Conservation (phyloP, 805 yeast genomes). For the Lachancea sp. region DNA sequence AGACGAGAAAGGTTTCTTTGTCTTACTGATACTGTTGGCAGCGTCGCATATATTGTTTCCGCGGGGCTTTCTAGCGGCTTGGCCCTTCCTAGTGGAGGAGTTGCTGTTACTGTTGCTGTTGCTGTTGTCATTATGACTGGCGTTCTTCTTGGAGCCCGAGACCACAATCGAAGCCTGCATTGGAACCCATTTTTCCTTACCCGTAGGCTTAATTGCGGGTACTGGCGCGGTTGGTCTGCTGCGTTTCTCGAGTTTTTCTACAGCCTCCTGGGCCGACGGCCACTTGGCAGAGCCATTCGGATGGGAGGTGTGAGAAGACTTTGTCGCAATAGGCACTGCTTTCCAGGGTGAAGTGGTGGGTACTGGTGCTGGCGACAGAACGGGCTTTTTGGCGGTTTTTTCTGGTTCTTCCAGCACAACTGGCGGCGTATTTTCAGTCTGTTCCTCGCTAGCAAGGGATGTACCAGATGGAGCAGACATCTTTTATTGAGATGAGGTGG, state of each 20-base stretch:
- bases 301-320: slow-evolving; percentile 18
- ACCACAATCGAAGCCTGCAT: slow-evolving; percentile 51
- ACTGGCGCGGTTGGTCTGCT: slow-evolving; percentile 2
- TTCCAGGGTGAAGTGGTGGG: slow-evolving; percentile 34
- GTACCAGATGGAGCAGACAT: too few relatives aligned
- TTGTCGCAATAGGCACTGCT: slow-evolving; percentile 12
- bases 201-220: slow-evolving; percentile 25
- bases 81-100: slow-evolving; percentile 3
- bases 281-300: slow-evolving; percentile 25
- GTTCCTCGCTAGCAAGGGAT: too few relatives aligned
- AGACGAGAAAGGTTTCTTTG: not conserved
- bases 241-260: slow-evolving; percentile 12
- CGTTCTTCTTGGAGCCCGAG: slow-evolving; percentile 19
- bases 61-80: slow-evolving; percentile 7
- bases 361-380: slow-evolving; percentile 32
- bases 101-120: slow-evolving; percentile 10
- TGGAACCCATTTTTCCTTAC: slow-evolving; percentile 71
- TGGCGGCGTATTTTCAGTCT: slow-evolving; percentile 6
- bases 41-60: not conserved
- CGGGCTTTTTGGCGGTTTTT: slow-evolving; percentile 11
- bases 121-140: slow-evolving; percentile 7
- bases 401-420: slow-evolving; percentile 13
- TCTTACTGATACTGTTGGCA: not conserved
- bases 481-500: too few relatives aligned
- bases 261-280: slow-evolving; percentile 36